These are phyloP conservation scores for Dacryopinax spathularia DNA, from an alignment of 768 basidiomycete genomes.

Conservation along the genomic window DNA sequence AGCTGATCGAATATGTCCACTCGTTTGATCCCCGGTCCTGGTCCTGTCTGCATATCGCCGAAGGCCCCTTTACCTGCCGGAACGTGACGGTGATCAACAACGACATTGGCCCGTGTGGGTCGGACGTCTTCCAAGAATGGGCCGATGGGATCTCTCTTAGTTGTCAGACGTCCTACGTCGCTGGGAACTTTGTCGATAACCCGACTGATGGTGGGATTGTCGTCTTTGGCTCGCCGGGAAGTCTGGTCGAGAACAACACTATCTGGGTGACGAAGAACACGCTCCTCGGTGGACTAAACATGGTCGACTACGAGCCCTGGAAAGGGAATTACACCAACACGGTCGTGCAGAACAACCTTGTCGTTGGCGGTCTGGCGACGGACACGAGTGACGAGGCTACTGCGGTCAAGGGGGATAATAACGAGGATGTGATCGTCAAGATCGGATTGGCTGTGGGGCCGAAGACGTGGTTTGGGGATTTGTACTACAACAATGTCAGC, in stretches of 20 bases:
- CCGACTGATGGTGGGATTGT: constrained; percentile 73
- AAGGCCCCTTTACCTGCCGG: constrained; percentile 52
- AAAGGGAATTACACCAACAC: constrained; percentile 51
- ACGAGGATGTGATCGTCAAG: constrained; percentile 55
- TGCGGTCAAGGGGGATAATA: constrained; percentile 36
- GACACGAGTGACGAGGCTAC: constrained; percentile 17
- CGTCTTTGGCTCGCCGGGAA: constrained; percentile 60
- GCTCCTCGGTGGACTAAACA: constrained; percentile 58
- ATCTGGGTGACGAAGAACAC: constrained; percentile 63
- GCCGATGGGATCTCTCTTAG: constrained; percentile 69
- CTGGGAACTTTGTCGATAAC: constrained; percentile 54
- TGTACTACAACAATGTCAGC: constrained; percentile 41
- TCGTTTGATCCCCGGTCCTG: constrained; percentile 67
- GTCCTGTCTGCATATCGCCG: constrained; percentile 66
- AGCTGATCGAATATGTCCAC: constrained; percentile 62
- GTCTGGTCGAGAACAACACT: constrained; percentile 58
- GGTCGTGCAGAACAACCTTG: constrained; percentile 50
- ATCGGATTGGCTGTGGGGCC: constrained; percentile 73
- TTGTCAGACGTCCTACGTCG: constrained; percentile 46
- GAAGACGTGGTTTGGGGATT: constrained; percentile 55
- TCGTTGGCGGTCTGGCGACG: constrained; percentile 56
- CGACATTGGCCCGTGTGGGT: constrained; percentile 67
- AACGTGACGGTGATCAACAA: constrained; percentile 61
- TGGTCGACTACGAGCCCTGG: constrained; percentile 60
- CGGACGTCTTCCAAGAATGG: constrained; percentile 53